Evolutionary conservation across 2,329 filamentous ascomycete species (phyloP).

Genomic region (Hypomyces perniciosus): DNA sequence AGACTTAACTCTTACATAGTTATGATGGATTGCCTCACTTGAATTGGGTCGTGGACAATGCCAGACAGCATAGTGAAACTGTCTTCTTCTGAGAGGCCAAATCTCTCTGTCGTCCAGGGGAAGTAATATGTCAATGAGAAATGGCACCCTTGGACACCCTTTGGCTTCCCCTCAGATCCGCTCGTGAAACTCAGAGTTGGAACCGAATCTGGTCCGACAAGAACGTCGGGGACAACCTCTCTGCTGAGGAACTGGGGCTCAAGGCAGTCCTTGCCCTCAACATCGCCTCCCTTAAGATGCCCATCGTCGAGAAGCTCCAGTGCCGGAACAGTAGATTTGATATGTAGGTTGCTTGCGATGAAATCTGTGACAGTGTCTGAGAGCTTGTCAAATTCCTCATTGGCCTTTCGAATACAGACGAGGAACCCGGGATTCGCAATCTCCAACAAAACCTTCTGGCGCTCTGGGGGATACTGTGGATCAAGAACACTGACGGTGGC

Average conservation of each 20-base stretch:
- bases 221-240: not conserved
- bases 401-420: slow-evolving; percentile 67
- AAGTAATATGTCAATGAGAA: no score
- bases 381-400: slow-evolving; percentile 48
- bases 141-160: no score
- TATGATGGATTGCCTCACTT: not conserved
- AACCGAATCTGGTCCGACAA: slow-evolving; percentile 11
- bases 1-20: no score
- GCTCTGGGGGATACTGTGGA: slow-evolving; percentile 40
- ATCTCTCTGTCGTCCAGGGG: no score
- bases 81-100: no score
- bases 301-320: slow-evolving; percentile 69
- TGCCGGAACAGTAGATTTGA: slow-evolving; percentile 69
- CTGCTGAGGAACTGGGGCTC: not conserved
- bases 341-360: slow-evolving; percentile 61
- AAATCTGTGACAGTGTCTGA: slow-evolving; percentile 49
- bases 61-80: not conserved
- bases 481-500: slow-evolving; percentile 65
- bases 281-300: slow-evolving; percentile 59
- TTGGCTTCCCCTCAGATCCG: no score
- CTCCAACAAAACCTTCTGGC: slow-evolving; percentile 60
- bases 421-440: slow-evolving; percentile 26
- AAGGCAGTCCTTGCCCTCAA: slow-evolving; percentile 53
- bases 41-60: slow-evolving; percentile 59
- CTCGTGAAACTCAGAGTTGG: no score